Conservation (phyloP, 75 land plant species). For the Isoetes taiwanensis region DNA sequence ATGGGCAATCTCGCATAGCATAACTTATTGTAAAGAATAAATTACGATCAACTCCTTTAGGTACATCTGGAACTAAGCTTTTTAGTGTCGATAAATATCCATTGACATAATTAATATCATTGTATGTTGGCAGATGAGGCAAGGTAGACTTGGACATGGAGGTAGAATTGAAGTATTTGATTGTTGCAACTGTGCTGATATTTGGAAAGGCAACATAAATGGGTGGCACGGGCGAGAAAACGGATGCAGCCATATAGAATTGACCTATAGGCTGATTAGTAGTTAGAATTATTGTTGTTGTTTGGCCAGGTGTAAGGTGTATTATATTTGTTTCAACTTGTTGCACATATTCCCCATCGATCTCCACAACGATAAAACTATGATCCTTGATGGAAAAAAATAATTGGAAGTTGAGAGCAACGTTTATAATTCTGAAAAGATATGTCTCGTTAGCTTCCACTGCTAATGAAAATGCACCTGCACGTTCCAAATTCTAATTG, state of each 20-base stretch:
- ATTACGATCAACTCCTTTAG: constrained; percentile 12
- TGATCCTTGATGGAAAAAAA: constrained; percentile 38
- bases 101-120: not conserved
- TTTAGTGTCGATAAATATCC: too few relatives aligned
- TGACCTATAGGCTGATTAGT: constrained; percentile 24
- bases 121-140: not conserved
- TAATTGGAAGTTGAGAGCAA: constrained; percentile 23
- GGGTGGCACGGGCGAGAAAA: constrained; percentile 20
- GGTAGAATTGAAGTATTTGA: constrained; percentile 25
- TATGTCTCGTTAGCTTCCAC: constrained; percentile 22
- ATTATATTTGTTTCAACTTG: constrained; percentile 34
- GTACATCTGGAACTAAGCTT: too few relatives aligned
- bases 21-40: constrained; percentile 31
- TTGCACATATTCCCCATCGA: constrained; percentile 42
- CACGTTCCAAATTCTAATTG: too few relatives aligned
- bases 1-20: constrained; percentile 18
- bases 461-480: too few relatives aligned
- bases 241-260: constrained; percentile 36
- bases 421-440: constrained; percentile 32
- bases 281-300: constrained; percentile 35
- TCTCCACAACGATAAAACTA: constrained; percentile 37
- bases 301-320: constrained; percentile 46
- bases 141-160: too few relatives aligned
- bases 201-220: constrained; percentile 35
- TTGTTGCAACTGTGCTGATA: constrained; percentile 48